Evolutionary conservation across 805 yeast genomes (phyloP), one percentile per base, ranked within the genome.

Genomic region (Metschnikowia arizonensis): DNA sequence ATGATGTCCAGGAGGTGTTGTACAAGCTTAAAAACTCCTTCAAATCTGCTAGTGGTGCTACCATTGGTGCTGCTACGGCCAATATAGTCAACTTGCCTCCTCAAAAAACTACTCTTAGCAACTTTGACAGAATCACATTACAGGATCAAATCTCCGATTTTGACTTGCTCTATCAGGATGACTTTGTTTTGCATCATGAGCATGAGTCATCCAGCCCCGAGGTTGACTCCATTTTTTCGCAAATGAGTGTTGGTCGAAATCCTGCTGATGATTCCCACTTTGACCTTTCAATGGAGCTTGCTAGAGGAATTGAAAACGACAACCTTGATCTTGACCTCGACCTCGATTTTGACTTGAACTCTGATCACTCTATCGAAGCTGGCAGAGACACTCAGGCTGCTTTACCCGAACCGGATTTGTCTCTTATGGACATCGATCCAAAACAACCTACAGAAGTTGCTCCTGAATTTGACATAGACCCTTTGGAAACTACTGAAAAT

Each of bases 71-170:
- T 37, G 24, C 48, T 55, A 62, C 74, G 5, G 69, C 65, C 23
- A 68, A 70, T 46, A 66, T 76, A 11, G 80, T 82, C 35, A 79
- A 81, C 37, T 66, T 84, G 17, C 79, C 85, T 2, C 75, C 77
- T 1, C 79, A 75, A 52, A 73, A 80, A 14, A 83, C 86, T 2
- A 77, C 82, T 11, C 69, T 83, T 25, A 68, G 83, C 1, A 81
- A 81, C 23, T 69, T 85, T 28, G 74, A 76, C 25, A 77, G 76
- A 33, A 72, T 86, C 39, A 77, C 82, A 1, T 70, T 89, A 53
- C 81, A 76, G 56, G 95, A 89, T 64, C 85, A 87, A 15, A 83
- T 88, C 36, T 84, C 95, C 0, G 87, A 82, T 48, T 74, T 82
- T 31, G 95, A 87, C 57, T 78, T 88, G 51, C 66, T 86, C 33